Evolutionary conservation across 1,284 basidiomycete species (phyloP), one percentile per base, ranked within the genome.

Genomic region (Coniophora puteana): DNA sequence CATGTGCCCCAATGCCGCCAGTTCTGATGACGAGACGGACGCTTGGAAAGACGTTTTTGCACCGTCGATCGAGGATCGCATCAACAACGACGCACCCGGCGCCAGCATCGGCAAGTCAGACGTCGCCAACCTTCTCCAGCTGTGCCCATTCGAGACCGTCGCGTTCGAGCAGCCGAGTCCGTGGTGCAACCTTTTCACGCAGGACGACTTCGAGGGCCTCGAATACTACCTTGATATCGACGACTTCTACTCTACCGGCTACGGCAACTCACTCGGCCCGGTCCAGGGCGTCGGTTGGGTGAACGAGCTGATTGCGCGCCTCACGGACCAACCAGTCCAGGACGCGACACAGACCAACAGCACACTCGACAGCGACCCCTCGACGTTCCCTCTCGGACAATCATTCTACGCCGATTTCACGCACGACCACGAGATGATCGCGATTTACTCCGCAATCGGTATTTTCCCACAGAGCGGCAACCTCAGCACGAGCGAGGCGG

Each of bases 261-360:
- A 83, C 49, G 83, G 83, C 5, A 72, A 78, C 48, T 53, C 59
- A 1, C 68, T 85, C 4, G 83, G 83, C 0, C 76, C 65, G 6
- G 76, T 85, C 1, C 82, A 85, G 60, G 83, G 83, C 35, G 83
- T 89, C 11, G 88, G 88, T 8, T 92, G 83, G 57, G 66, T 87
- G 49, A 89, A 89, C 59, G 89, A 91, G 62, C 79, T 92, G 22
- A 62, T 91, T 17, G 84, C 87, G 1, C 76, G 89, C 11, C 71
- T 92, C 17, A 85, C 81, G 0, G 68, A 69, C n/a, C 58, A 62
- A 11, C 69, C 75, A 0, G 81, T 84, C 8, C 57, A 54, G 13
- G 86, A 90, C 60, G 52, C 67, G 38, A 90, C 88, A 0, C 82
- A 83, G 52, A 86, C 82, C 8, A 91, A 91, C 61, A 60, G 62